Conservation (phyloP, 345 rosid species). For the thale cress (Arabidopsis thaliana) region TAIR10.1 NC_003076.8:8378501-8379000, state of each 20-base stretch:
- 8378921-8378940: slow-evolving; percentile 19
- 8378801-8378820: not conserved
- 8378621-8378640: too few relatives aligned
- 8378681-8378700: too few relatives aligned
- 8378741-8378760: slow-evolving; percentile 9
- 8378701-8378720: too few relatives aligned
- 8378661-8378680: too few relatives aligned
- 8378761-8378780: not conserved
- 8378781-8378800: not conserved
- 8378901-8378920: slow-evolving; percentile 9
- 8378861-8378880: not conserved
- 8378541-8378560: too few relatives aligned
- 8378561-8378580: too few relatives aligned
- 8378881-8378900: slow-evolving; percentile 12
- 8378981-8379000: slow-evolving; percentile 59
- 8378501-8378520: too few relatives aligned
- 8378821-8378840: not conserved
- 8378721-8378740: too few relatives aligned
- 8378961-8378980: slow-evolving; percentile 62
- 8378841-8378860: not conserved
- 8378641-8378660: too few relatives aligned
- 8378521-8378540: too few relatives aligned
- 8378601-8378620: too few relatives aligned
- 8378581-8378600: too few relatives aligned
- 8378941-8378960: slow-evolving; percentile 19